These are phyloP conservation scores for Diaporthe vaccinii DNA, from an alignment of 2,329 filamentous ascomycete species.

Conservation along the genomic window DNA sequence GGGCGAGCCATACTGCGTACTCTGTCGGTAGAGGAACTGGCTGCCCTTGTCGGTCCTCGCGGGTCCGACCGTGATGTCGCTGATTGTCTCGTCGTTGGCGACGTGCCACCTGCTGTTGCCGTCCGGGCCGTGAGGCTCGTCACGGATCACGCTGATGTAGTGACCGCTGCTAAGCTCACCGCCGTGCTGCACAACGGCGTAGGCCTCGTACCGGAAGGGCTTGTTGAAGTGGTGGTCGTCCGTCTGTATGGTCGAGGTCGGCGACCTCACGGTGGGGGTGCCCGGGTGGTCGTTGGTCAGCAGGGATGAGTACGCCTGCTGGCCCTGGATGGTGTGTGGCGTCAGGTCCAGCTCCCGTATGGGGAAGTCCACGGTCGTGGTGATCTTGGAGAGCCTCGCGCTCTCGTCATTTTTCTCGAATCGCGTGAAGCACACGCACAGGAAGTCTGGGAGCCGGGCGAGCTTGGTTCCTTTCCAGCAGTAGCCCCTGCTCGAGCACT, in stretches of 20 bases:
- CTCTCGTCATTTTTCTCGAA: conserved; percentile 52
- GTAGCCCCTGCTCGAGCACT: conserved; percentile 76
- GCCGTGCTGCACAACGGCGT: conserved; percentile 88
- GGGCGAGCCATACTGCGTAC: conserved; percentile 43
- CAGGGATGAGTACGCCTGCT: conserved; percentile 46
- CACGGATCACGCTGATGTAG: conserved; percentile 80
- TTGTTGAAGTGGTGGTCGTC: conserved; percentile 58
- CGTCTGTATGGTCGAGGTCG: conserved; percentile 44
- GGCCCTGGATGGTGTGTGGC: conserved; percentile 56
- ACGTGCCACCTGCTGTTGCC: conserved; percentile 62
- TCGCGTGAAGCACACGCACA: conserved; percentile 83
- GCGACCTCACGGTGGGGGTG: conserved; percentile 42
- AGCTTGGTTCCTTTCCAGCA: conserved; percentile 80
- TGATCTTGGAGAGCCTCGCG: conserved; percentile 70
- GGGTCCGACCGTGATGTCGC: conserved; percentile 57
- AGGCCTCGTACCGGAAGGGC: conserved; percentile 85
- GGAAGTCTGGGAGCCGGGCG: conserved; percentile 82
- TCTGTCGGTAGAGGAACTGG: conserved; percentile 55
- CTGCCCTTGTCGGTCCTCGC: conserved; percentile 52
- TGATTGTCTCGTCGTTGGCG: conserved; percentile 62
- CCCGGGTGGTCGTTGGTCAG: conserved; percentile 3
- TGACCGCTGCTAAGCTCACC: conserved; percentile 78
- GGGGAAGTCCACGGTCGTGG: conserved; percentile 81
- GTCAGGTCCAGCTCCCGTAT: conserved; percentile 75
- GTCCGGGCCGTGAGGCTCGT: conserved; percentile 53